These are phyloP conservation scores for Apiospora hydei DNA, from an alignment of 2,329 filamentous ascomycete genomes.

Conservation along the genomic window DNA sequence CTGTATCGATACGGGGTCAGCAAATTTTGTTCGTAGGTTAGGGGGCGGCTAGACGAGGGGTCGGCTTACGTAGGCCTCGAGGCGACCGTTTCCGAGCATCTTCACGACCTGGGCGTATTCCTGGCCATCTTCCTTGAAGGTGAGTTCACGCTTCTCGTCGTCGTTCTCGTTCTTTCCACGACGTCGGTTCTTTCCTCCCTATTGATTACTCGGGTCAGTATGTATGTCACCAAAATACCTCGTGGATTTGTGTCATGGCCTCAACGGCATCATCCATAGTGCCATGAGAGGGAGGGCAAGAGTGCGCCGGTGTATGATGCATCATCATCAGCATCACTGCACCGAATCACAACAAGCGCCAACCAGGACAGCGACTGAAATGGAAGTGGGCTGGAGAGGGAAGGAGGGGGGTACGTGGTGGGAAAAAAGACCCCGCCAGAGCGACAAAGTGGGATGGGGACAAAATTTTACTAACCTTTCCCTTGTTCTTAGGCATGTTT, in stretches of 20 bases:
- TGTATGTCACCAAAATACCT: slow-evolving; percentile 31
- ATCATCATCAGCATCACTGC: not conserved
- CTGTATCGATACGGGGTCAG: not conserved
- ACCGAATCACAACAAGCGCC: slow-evolving; percentile 21
- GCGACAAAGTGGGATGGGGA: not conserved
- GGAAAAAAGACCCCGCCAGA: slow-evolving; percentile 25
- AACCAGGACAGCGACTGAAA: slow-evolving; percentile 25
- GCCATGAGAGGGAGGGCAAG: not conserved
- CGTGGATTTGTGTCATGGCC: not conserved
- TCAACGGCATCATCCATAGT: not conserved
- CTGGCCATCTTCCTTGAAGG: slow-evolving; percentile 96
- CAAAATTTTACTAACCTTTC: slow-evolving; percentile 74
- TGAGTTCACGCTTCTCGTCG: slow-evolving; percentile 98
- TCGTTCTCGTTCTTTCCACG: slow-evolving; percentile 99
- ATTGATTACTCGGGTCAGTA: slow-evolving; percentile 44
- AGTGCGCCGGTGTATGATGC: slow-evolving; percentile 24
- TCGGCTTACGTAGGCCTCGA: slow-evolving; percentile 76
- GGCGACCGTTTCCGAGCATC: slow-evolving; percentile 94
- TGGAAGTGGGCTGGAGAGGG: slow-evolving; percentile 26
- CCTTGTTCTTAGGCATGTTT: slow-evolving; percentile 98
- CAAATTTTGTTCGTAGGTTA: not conserved
- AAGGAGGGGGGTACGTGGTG: slow-evolving; percentile 24
- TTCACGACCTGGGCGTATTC: slow-evolving; percentile 71
- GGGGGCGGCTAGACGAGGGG: slow-evolving; percentile 54
- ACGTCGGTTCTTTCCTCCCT: slow-evolving; percentile 98